Evolutionary conservation across 2,329 filamentous ascomycete species (phyloP), one percentile per base, ranked within the genome.

Genomic region (Anisogramma anomala): DNA sequence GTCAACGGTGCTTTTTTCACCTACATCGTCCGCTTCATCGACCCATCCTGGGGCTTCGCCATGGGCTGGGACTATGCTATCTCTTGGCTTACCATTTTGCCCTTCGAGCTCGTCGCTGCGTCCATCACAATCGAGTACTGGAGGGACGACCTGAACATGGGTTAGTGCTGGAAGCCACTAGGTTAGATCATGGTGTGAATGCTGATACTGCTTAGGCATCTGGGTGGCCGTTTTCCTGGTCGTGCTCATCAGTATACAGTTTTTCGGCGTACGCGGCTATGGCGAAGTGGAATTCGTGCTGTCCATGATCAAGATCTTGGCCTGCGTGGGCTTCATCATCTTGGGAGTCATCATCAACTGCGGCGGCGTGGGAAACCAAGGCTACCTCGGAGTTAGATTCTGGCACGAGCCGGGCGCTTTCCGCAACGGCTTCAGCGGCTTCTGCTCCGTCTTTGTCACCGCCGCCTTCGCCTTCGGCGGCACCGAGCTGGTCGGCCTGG

Each of bases 311-410:
- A 79, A 79, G 56, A 65, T 79, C 49, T 52, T 61, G 10, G 72
- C 76, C 33, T 69, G 71, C 51, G 60, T 71, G 8, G 77, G 76
- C 4, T 81, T 82, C 55, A 81, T 82, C 54, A 67, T 82, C 49
- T 60, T 80, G 19, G 75, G 71, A 33, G 75, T 79, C 40, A 58
- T 78, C 42, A 68, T 79, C 52, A 67, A 76, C 54, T 65, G 61
- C 40, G 75, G 74, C 32, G 75, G 71, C 38, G 72, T 71, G 18
- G 71, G 72, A 43, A 54, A 67, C 47, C 59, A 67, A 50, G 69
- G 72, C 27, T 77, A 79, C 53, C 70, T 79, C 33, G 77, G 79
- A 13, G 74, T 68, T 15, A 65, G 66, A 31, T 78, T 73, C 60
- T 80, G 76, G 75, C 61, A 68, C 47, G 59, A 73, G 25, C 71